phyloP scores from a whole-genome alignment of 2,329 filamentous ascomycete genomes.

The Aspergillus viridinutans region DNA sequence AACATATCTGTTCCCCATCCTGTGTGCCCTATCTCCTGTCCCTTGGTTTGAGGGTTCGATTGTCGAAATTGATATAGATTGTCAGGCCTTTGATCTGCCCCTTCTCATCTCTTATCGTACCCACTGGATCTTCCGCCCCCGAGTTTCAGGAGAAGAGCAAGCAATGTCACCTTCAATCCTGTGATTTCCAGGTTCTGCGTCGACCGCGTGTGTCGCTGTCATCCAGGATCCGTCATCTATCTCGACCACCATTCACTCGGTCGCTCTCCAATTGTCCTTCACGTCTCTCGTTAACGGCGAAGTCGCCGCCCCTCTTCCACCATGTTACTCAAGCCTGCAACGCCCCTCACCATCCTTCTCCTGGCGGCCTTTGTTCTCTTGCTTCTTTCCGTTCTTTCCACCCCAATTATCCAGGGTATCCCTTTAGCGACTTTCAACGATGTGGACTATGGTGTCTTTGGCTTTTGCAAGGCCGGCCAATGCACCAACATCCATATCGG shows the following conservation, averaged over 20 bases:
- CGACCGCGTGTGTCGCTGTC: slow-evolving; percentile 9
- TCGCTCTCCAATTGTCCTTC: background rate
- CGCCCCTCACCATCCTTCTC: slow-evolving; percentile 81
- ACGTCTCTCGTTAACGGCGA: slow-evolving; percentile 2
- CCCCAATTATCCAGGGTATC: slow-evolving; percentile 80
- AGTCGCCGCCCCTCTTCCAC: slow-evolving; percentile 23
- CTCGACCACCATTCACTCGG: background rate
- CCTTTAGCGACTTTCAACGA: slow-evolving; percentile 73
- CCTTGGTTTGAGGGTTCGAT: background rate
- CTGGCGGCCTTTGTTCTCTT: slow-evolving; percentile 80
- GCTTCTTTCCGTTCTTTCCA: slow-evolving; percentile 82
- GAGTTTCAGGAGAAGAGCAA: slow-evolving; percentile 4
- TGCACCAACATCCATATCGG: slow-evolving; percentile 77
- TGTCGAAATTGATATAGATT: background rate
- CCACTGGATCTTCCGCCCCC: background rate
- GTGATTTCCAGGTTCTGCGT: background rate
- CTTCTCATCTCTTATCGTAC: background rate
- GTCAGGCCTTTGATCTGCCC: background rate
- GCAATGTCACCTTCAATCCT: slow-evolving; percentile 10
- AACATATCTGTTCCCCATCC: background rate
- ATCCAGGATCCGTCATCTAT: background rate
- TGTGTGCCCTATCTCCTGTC: background rate
- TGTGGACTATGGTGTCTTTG: slow-evolving; percentile 87
- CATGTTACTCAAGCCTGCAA: slow-evolving; percentile 85
- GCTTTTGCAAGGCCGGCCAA: slow-evolving; percentile 64